Conservation (phyloP, 345 rosid species). For the Brassica juncea region DNA sequence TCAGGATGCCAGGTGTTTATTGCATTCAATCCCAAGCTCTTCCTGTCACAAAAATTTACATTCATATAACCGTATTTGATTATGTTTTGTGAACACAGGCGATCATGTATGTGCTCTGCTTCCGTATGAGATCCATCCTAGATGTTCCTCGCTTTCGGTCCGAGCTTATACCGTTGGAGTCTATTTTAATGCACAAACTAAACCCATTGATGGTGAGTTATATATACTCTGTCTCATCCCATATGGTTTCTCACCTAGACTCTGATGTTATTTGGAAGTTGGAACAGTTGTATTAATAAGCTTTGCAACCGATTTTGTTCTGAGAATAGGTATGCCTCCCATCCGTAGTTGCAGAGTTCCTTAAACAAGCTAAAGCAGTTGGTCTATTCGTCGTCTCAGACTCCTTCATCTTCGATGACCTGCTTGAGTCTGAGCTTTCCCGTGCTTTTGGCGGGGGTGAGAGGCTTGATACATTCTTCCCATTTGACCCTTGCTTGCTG, state of each 20-base stretch:
- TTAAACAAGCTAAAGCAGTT: slow-evolving; percentile 81
- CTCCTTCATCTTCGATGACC: slow-evolving; percentile 43
- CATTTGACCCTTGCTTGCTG: slow-evolving; percentile 87
- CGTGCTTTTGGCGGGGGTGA: slow-evolving; percentile 74
- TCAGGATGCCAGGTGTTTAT: slow-evolving; percentile 78
- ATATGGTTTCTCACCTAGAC: background rate
- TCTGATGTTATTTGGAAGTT: background rate
- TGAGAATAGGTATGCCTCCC: slow-evolving; percentile 79
- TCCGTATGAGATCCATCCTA: slow-evolving; percentile 73
- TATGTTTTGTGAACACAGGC: slow-evolving; percentile 53
- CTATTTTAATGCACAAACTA: slow-evolving; percentile 58
- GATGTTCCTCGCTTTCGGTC: slow-evolving; percentile 61
- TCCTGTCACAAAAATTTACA: background rate
- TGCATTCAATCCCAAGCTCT: background rate
- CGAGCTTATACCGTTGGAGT: slow-evolving; percentile 69
- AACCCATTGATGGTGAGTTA: slow-evolving; percentile 66
- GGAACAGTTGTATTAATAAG: too few species aligned
- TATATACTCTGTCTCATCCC: slow-evolving; percentile 3
- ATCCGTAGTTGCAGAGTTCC: slow-evolving; percentile 76
- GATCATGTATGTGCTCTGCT: slow-evolving; percentile 83
- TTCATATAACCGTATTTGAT: background rate
- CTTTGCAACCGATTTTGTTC: background rate
- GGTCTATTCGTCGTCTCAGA: slow-evolving; percentile 53
- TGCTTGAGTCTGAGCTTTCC: slow-evolving; percentile 68
- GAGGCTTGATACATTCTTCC: slow-evolving; percentile 90